Conservation (phyloP, 1,284 basidiomycete species). For the Gomphus sp. region DNA sequence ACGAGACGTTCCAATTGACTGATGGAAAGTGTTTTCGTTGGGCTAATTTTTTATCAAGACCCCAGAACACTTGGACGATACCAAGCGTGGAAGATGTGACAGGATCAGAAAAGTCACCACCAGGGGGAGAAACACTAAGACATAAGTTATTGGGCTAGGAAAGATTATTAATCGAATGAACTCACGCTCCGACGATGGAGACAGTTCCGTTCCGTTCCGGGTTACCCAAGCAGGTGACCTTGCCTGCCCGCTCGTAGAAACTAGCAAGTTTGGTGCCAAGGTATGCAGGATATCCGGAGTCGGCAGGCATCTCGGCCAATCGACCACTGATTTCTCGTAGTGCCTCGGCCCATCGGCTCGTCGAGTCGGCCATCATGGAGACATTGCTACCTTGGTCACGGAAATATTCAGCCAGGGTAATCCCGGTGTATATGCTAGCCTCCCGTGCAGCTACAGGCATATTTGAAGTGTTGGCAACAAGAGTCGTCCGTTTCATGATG, state of each 20-base stretch:
- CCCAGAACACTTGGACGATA: conserved; percentile 99
- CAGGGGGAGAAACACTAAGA: conserved; percentile 89
- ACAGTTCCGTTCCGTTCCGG: conserved; percentile 88
- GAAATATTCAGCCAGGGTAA: conserved; percentile 99
- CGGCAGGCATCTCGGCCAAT: conserved; percentile 99
- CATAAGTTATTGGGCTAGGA: neutral
- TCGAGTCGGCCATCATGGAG: conserved; percentile 99
- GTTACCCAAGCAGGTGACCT: conserved; percentile 87
- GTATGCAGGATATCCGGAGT: conserved; percentile 98
- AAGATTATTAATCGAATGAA: conserved; percentile 16
- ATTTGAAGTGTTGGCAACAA: conserved; percentile 99
- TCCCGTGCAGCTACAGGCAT: conserved; percentile 99
- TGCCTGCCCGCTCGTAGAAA: conserved; percentile 99
- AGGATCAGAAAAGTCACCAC: conserved; percentile 99
- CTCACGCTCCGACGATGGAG: conserved; percentile 97
- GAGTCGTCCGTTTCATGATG: conserved; percentile 99
- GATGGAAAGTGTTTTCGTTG: conserved; percentile 98
- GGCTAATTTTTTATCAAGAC: conserved; percentile 91
- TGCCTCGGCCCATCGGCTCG: conserved; percentile 99
- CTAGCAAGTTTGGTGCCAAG: conserved; percentile 91
- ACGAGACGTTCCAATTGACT: conserved; percentile 98
- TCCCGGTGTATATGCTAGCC: conserved; percentile 99
- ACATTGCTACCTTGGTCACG: conserved; percentile 98
- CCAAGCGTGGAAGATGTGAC: conserved; percentile 95
- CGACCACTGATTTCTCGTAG: conserved; percentile 99